Base-by-base conservation (phyloP, 2,329 filamentous ascomycete genomes). In the Aureobasidium sp. region DNA sequence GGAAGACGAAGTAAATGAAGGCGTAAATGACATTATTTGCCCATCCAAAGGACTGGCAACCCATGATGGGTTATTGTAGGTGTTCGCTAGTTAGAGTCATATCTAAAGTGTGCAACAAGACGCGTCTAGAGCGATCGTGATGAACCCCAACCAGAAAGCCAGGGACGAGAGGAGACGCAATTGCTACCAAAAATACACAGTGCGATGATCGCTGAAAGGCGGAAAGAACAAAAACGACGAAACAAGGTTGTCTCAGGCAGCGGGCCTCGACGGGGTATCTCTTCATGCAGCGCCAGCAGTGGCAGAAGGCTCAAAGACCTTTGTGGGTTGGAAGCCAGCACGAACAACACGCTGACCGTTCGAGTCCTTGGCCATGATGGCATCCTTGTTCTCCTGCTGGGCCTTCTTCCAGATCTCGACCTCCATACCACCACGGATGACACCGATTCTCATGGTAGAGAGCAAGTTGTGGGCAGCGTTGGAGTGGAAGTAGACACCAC, bases 341-440 rank as follows among this genome's bases (percentile, higher is more conserved):
- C 92, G 87, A 69, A 95, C 84, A 67, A 96, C 91, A 65, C 88
- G 86, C 74, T 90, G 83, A 54, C 91, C 92, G 58, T 84, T 79
- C 17, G 85, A 88, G 72, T 96, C 92, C 73, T 89, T 91, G 73
- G 90, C 83, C 66, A 88, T 86, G 61, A 86, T 84, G 61, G 89
- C 81, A 68, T 92, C 89, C 79, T 93, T 92, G 79, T 88, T 90
- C 76, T 92, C 88, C 68, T 85, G 83, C 74, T 92, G 87, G 60
- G 88, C 84, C 43, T 89, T 86, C 83, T 94, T 94, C 90, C 90
- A 95, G 75, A 94, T 91, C 80, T 95, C 90, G 29, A 95, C 90
- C 74, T 94, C 90, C 72, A 88, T 90, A 45, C 90, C 90, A 65
- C 90, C 90, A 57, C 89, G 88, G 65, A 95, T 87, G 51, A 95